Base-by-base conservation (phyloP, 1,284 basidiomycete species). In the Sporisorium scitamineum region DNA sequence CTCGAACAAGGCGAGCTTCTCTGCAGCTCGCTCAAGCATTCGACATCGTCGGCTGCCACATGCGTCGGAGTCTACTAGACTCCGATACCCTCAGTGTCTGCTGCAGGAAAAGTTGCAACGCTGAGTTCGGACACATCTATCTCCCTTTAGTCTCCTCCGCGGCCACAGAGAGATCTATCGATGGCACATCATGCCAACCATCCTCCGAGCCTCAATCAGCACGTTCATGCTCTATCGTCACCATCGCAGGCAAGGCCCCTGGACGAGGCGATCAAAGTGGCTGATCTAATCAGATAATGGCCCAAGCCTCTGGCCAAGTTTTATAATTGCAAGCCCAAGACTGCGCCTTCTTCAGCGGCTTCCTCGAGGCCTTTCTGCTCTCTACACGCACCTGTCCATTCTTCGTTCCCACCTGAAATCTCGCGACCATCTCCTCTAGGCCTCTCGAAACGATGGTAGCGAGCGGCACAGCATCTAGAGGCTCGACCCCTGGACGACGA, bases 1-100 rank as follows among this genome's bases (percentile, higher is more conserved):
- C n/a, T 20, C n/a, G n/a, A n/a, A 39, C 34, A 34, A 8, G 3
- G 37, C 37, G 39, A 7, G 39, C n/a, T n/a, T 42, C 9, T n/a
- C 39, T 42, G 39, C n/a, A n/a, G n/a, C 39, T 42, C 39, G 39
- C 14, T 42, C 8, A n/a, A 10, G 8, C 20, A n/a, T 42, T 20
- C 18, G n/a, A 42, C 39, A 16, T 42, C n/a, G 32, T 11, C 11
- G n/a, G n/a, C n/a, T n/a, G n/a, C n/a, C n/a, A n/a, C n/a, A n/a
- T 39, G 24, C 14, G 7, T 54, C 53, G 53, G 53, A 42, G 16
- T 4, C 7, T 54, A 41, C 26, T 29, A 6, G 16, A 2, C 5
- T 54, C 53, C 53, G 53, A 34, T 3, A 2, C 22, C 24, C n/a
- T 51, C 50, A 34, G 50, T 11, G 27, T 34, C 50, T 51, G 50